phyloP scores from a whole-genome alignment of 495 filamentous ascomycete species.

The Glutinoglossum americanum region DNA sequence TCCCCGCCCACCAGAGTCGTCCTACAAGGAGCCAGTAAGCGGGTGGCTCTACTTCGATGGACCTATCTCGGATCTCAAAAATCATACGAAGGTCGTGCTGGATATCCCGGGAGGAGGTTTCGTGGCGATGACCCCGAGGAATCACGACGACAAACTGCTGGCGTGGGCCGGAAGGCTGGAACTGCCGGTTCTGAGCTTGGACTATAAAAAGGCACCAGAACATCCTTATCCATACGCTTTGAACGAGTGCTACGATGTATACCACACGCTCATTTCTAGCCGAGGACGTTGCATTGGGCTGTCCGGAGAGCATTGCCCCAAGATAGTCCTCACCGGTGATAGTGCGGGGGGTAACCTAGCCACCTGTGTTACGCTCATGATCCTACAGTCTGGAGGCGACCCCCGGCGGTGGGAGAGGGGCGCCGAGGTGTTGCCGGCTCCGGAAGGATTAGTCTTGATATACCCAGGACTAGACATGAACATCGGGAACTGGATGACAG shows the following conservation, averaged over 20 bases:
- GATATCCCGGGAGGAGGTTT: slow-evolving; percentile 91
- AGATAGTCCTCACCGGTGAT: slow-evolving; percentile 68
- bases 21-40: slow-evolving; percentile 61
- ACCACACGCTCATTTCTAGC: slow-evolving; percentile 55
- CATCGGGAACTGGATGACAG: slow-evolving; percentile 98
- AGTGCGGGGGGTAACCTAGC: slow-evolving; percentile 87
- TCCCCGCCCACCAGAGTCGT: slow-evolving; percentile 49
- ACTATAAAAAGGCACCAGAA: slow-evolving; percentile 90
- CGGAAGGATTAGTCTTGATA: slow-evolving; percentile 62
- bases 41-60: slow-evolving; percentile 95
- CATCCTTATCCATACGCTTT: slow-evolving; percentile 87
- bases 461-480: slow-evolving; percentile 89
- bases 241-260: slow-evolving; percentile 93
- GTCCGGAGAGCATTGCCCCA: slow-evolving; percentile 46
- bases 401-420: slow-evolving; percentile 29
- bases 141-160: slow-evolving; percentile 79
- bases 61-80: slow-evolving; percentile 47
- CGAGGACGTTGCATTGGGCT: slow-evolving; percentile 65
- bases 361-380: slow-evolving; percentile 64
- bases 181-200: slow-evolving; percentile 67
- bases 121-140: slow-evolving; percentile 82
- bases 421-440: slow-evolving; percentile 39
- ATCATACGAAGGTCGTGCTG: slow-evolving; percentile 61
- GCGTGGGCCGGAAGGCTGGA: slow-evolving; percentile 73
- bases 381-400: slow-evolving; percentile 46